A percentile compares a stretch with the other conserved stretches of the same genome.
Evolutionary conservation across 78 protist species (phyloP).

Genomic region (Planoprotostelium fungivorum): DNA sequence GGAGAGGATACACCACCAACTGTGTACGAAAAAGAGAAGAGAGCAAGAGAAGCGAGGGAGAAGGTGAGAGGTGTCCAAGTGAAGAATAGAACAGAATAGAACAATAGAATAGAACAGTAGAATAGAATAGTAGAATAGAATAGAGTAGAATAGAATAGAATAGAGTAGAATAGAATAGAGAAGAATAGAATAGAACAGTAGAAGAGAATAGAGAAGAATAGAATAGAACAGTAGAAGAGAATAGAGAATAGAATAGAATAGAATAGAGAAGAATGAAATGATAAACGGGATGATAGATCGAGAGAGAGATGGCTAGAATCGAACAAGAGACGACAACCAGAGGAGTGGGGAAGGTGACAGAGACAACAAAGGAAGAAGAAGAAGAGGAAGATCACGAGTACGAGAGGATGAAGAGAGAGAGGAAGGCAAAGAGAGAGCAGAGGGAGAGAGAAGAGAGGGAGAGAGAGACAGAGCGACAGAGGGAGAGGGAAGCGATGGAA

Average conservation of each 20-base stretch:
- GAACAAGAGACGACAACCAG: too few species aligned
- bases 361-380: not conserved
- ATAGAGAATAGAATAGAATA: too few species aligned
- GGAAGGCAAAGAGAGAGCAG: not conserved
- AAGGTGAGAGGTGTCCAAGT: not conserved
- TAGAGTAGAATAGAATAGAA: too few species aligned
- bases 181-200: not conserved
- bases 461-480: not conserved
- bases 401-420: not conserved
- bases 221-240: too few species aligned
- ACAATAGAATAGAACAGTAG: not conserved
- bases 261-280: too few species aligned
- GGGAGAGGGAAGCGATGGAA: not conserved
- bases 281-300: too few species aligned
- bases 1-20: not conserved
- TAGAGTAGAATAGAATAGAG: not conserved
- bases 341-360: not conserved
- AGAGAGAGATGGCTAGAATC: too few species aligned
- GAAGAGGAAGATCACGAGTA: not conserved
- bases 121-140: too few species aligned
- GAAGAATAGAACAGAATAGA: not conserved
- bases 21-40: not conserved
- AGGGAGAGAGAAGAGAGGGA: not conserved
- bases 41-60: not conserved
- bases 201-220: not conserved